Conservation (phyloP, 2,329 filamentous ascomycete species). For the Fusarium dlaminii region DNA sequence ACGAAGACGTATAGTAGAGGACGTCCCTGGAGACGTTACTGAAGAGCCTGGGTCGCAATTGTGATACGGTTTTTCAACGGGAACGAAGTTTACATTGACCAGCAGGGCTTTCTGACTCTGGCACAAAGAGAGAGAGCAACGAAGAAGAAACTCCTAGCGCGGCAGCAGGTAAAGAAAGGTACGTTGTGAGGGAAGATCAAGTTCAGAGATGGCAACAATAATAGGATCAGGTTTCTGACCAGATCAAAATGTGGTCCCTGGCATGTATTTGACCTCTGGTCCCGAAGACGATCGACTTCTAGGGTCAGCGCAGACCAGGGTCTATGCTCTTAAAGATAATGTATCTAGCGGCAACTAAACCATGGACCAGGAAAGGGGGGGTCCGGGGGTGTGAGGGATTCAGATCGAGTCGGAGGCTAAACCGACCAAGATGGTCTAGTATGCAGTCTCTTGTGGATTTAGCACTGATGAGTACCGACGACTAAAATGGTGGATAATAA, state of each 20-base stretch:
- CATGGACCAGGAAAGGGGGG: conserved; percentile 37
- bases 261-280: conserved; percentile 40
- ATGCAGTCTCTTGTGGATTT: conserved; percentile 35
- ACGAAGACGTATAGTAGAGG: conserved; percentile 13
- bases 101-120: neutral
- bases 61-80: neutral
- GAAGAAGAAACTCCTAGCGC: neutral
- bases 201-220: conserved; percentile 1
- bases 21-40: conserved; percentile 16
- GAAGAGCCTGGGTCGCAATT: conserved; percentile 2
- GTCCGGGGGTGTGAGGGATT: conserved; percentile 26
- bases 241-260: conserved; percentile 32
- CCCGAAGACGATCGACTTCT: conserved; percentile 40
- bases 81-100: neutral
- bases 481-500: conserved; percentile 39
- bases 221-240: conserved; percentile 8
- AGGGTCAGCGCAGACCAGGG: conserved; percentile 36
- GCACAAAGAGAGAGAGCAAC: neutral
- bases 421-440: conserved; percentile 26
- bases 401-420: conserved; percentile 35
- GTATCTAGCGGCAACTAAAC: conserved; percentile 41
- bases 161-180: neutral
- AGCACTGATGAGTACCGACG: conserved; percentile 35
- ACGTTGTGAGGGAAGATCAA: neutral
- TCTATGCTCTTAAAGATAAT: conserved; percentile 37